A percentile compares a stretch with the other conserved stretches of the same genome.
Conservation (phyloP, 169 alveolate species). For the Miamiensis avidus region DNA sequence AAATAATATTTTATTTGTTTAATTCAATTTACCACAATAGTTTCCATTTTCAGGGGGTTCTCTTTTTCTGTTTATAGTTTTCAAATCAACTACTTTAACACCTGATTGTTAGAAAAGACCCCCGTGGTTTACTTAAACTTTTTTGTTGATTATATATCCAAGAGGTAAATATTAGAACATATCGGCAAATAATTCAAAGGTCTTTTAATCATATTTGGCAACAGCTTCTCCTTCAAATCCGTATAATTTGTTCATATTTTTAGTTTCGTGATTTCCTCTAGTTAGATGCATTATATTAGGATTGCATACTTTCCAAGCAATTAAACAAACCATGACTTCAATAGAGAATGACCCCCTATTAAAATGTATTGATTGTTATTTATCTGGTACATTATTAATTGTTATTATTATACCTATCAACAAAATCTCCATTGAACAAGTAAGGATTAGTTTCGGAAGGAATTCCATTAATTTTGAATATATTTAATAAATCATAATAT, state of each 20-base stretch:
- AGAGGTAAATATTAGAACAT: slow-evolving; percentile 97
- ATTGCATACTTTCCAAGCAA: slow-evolving; percentile 91
- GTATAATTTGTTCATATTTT: slow-evolving; percentile 95
- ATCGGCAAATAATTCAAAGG: slow-evolving; percentile 92
- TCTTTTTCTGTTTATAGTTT: slow-evolving; percentile 90
- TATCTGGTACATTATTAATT: too few relatives aligned
- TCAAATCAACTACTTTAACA: slow-evolving; percentile 93
- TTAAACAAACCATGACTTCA: slow-evolving; percentile 90
- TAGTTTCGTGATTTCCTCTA: slow-evolving; percentile 99
- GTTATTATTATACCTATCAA: slow-evolving; percentile 87
- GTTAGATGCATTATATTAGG: slow-evolving; percentile 96
- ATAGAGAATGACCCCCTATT: slow-evolving; percentile 99
- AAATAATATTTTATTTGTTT: neutral
- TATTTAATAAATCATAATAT: slow-evolving; percentile 97
- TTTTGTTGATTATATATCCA: slow-evolving; percentile 94
- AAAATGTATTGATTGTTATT: too few relatives aligned
- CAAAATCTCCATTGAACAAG: slow-evolving; percentile 99
- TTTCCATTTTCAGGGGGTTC: slow-evolving; percentile 97
- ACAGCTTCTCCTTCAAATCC: slow-evolving; percentile 99
- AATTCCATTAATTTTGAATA: slow-evolving; percentile 95
- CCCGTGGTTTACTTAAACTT: slow-evolving; percentile 98
- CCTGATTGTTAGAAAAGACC: slow-evolving; percentile 94
- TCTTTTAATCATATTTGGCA: slow-evolving; percentile 95
- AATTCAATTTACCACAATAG: slow-evolving; percentile 43
- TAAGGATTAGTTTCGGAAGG: slow-evolving; percentile 97